Evolutionary conservation across 1,284 basidiomycete genomes (phyloP).

Genomic region (Cutaneotrichosporon sp.): DNA sequence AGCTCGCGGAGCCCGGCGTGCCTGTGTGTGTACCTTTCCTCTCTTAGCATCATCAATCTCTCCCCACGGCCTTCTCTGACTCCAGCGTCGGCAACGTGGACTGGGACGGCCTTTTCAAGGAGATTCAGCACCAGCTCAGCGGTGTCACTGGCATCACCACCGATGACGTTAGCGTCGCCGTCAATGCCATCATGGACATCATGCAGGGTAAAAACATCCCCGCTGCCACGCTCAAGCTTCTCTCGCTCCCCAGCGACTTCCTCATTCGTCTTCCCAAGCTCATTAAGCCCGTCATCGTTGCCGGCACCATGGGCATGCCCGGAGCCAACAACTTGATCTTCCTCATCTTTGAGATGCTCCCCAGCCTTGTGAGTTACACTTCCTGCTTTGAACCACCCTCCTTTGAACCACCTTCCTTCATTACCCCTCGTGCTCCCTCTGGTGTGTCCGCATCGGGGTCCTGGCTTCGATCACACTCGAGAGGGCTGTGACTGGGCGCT

Average conservation of each 20-base stretch:
- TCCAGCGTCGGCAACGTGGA: neutral
- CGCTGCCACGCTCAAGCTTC: neutral
- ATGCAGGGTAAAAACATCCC: neutral
- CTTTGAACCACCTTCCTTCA: too few relatives aligned
- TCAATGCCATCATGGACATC: neutral
- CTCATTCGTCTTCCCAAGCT: neutral
- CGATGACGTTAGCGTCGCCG: neutral
- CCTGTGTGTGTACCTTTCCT: neutral
- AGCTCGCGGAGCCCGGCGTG: neutral
- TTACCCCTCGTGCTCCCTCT: too few relatives aligned
- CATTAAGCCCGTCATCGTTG: neutral
- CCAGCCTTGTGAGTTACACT: neutral
- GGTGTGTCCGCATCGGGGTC: too few relatives aligned
- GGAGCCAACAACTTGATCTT: neutral
- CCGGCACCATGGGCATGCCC: neutral
- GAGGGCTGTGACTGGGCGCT: too few relatives aligned
- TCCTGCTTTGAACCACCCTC: too few relatives aligned
- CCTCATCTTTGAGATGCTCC: neutral
- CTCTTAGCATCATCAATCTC: neutral
- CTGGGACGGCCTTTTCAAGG: neutral
- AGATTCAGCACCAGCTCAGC: neutral
- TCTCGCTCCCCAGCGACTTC: neutral
- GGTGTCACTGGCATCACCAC: neutral
- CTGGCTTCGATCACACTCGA: too few relatives aligned
- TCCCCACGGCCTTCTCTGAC: neutral